These are phyloP conservation scores for Tylopilus plumbeoviolaceoides DNA, from an alignment of 768 basidiomycete species.

Conservation along the genomic window DNA sequence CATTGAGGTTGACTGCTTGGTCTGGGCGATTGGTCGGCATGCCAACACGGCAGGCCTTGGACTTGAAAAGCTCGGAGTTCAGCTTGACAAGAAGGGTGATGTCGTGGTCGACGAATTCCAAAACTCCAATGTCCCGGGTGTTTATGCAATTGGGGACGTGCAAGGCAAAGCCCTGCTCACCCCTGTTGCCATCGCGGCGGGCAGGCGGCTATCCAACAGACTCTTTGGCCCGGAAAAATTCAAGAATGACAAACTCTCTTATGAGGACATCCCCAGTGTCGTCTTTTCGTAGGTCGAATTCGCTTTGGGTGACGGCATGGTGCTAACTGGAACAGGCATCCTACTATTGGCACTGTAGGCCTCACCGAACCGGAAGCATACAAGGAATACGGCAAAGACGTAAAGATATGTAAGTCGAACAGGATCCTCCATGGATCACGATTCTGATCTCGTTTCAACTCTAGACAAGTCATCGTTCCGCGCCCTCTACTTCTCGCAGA, in stretches of 20 bases:
- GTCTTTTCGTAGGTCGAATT: conserved; percentile 81
- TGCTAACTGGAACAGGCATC: conserved; percentile 56
- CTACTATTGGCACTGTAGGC: conserved; percentile 92
- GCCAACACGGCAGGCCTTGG: conserved; percentile 77
- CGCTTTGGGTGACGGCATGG: neutral
- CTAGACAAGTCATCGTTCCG: conserved; percentile 78
- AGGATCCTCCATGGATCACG: neutral
- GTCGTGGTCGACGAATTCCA: conserved; percentile 90
- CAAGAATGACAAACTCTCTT: conserved; percentile 84
- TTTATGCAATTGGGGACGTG: conserved; percentile 89
- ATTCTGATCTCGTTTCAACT: neutral
- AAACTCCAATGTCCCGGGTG: conserved; percentile 63
- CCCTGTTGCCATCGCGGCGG: conserved; percentile 97
- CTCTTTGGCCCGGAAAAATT: conserved; percentile 84
- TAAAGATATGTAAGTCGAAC: conserved; percentile 80
- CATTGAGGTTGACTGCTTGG: conserved; percentile 78
- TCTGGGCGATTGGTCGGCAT: conserved; percentile 95
- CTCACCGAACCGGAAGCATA: conserved; percentile 90
- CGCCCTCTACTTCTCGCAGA: conserved; percentile 89
- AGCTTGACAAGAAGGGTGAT: conserved; percentile 76
- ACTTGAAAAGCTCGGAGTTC: conserved; percentile 71
- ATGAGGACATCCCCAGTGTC: conserved; percentile 89
- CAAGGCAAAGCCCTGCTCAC: conserved; percentile 90
- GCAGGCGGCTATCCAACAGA: conserved; percentile 82
- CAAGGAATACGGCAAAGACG: conserved; percentile 78